Base-by-base conservation (phyloP, 495 filamentous ascomycete species). In the Geoglossum glabrum region DNA sequence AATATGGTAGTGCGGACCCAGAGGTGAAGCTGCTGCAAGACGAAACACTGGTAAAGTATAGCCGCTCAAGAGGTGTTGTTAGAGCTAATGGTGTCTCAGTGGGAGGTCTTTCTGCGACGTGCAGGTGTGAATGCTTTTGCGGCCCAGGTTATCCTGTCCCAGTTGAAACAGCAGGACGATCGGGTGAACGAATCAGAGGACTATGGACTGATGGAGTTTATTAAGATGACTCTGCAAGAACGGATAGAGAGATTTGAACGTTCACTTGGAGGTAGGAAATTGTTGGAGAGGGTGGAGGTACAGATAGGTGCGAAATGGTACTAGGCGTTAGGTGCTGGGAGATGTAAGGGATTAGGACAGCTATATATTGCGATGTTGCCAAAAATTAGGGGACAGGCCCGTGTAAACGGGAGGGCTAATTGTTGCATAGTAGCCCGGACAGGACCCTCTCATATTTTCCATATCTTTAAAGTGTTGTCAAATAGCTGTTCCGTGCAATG, bases 61-160 rank as follows among this genome's bases (percentile, higher is more conserved):
- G 23, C 19, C 49, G 19, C 8, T 11, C 51, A 0, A 34, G 21
- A 50, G 45, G 10, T 45, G 3, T 30, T 45, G 11, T 49, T 50
- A 43, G 17, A n/a, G 36, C 30, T n/a, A 54, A 27, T 26, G 10
- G 7, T n/a, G 23, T 21, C 11, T 45, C 54, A 67, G 28, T 87
- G 84, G 82, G 88, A 93, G 67, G 31, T 81, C 11, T 88, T 87
- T 62, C 70, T 94, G 17, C 75, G 86, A 25, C 66, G 73, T n/a
- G 75, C 76, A 13, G 89, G 88, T 3, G 68, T 92, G 69, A 94
- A 93, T 70, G 79, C 82, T 3, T 92, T 77, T 66, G 88, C 85
- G 1, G 87, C 89, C 23, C 86, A 90, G 63, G 75, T 72, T 17
- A 69, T 90, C 0, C 69, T 90, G 25, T 70, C 70, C 15, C 66